Conservation (phyloP, 1,284 basidiomycete species). For the Gomphus bonarii region DNA sequence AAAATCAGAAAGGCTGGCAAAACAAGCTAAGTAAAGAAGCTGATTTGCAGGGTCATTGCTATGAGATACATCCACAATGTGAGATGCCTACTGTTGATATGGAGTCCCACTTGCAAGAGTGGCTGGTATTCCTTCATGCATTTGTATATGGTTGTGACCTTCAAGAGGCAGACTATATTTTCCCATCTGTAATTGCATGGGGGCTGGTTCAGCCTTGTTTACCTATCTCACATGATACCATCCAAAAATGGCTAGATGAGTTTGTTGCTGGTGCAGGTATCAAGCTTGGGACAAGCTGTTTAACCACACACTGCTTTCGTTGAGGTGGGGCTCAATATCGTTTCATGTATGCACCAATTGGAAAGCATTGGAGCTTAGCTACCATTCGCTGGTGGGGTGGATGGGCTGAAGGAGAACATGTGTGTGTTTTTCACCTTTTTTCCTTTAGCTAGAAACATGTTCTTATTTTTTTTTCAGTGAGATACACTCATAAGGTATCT, state of each 20-base stretch:
- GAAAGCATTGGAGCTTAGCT: conserved; percentile 24
- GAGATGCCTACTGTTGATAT: conserved; percentile 20
- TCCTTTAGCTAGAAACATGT: background rate
- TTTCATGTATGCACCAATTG: conserved; percentile 27
- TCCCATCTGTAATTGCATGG: conserved; percentile 23
- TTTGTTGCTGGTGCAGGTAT: conserved; percentile 19
- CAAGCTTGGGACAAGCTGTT: conserved; percentile 12
- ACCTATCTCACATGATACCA: conserved; percentile 19
- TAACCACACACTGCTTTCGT: conserved; percentile 27
- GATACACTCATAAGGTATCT: background rate
- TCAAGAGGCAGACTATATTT: conserved; percentile 23
- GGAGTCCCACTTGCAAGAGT: conserved; percentile 19
- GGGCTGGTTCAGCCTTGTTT: conserved; percentile 18
- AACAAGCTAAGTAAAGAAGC: background rate
- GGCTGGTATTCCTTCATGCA: conserved; percentile 19
- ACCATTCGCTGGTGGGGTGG: conserved; percentile 30
- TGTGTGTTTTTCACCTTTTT: background rate
- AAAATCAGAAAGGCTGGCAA: conserved; percentile 6
- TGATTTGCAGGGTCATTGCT: conserved; percentile 15
- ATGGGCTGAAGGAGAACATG: background rate
- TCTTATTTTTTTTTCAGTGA: background rate
- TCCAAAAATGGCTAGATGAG: conserved; percentile 20
- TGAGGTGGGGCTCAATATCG: conserved; percentile 28
- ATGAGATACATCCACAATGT: conserved; percentile 22
- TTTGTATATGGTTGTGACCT: conserved; percentile 16